Evolutionary conservation across 345 rosid species (phyloP), one percentile per base, ranked within the genome.

Genomic region (Brassica juncea): DNA sequence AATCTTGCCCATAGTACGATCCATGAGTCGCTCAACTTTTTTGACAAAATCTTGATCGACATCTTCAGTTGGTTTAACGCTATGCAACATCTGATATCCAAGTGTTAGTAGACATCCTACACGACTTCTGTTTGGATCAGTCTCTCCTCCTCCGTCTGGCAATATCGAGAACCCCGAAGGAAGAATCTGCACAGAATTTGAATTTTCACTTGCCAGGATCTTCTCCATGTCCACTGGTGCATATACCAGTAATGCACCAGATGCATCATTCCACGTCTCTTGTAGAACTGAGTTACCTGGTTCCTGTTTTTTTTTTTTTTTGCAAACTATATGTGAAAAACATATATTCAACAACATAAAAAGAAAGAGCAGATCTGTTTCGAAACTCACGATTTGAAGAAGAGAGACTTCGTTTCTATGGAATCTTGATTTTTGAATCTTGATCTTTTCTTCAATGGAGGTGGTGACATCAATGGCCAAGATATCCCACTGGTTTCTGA

Each of bases 101-200:
- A 88, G 28, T 0, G 89, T 85, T 5, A 86, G 63, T 0, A 89
- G 55, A 69, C 85, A 89, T 42, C 91, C 80, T 11, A 15, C 70
- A 61, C 68, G 23, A 30, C 0, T 10, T 5, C 72, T 76, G 5
- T 32, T 3, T 0, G 88, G 85, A 11, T 7, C 32, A 15, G 1
- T 6, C 39, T 62, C 67, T 62, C 14, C 15, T 57, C 74, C 25
- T 58, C 74, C 70, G 5, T 74, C 90, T 0, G 91, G 92, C 15
- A 86, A 42, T 64, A 91, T 84, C 4, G 80, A 83, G 1, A 89
- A 88, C 6, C 93, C 90, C 0, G 89, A 86, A 2, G 93, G 91
- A 30, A 88, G 71, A 32, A 89, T 78, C 3, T 80, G 58, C 11
- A 86, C 81, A 2, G 7, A 31, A 35, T 67, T 57, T 4, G 87